Conservation (phyloP, 768 basidiomycete species). For the Tulasnella sp. region DNA sequence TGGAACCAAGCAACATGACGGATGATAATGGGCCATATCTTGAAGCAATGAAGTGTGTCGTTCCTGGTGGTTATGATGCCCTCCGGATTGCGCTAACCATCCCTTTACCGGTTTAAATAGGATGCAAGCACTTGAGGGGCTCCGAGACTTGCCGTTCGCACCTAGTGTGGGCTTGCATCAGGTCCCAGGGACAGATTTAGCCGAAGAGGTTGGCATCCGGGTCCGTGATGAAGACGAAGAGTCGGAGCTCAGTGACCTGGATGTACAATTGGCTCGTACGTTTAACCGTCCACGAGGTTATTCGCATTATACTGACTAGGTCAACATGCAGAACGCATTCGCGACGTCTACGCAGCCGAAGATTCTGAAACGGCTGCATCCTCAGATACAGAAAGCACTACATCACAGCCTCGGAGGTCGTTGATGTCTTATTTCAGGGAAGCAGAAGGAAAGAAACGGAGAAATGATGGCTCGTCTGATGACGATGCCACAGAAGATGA, state of each 20-base stretch:
- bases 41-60: conserved; percentile 67
- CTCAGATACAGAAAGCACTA: conserved; percentile 18
- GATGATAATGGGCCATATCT: conserved; percentile 81
- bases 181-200: conserved; percentile 68
- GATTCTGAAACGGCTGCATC: conserved; percentile 11
- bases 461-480: conserved; percentile 16
- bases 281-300: neutral
- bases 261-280: conserved; percentile 41
- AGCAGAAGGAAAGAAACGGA: neutral
- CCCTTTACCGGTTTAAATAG: conserved; percentile 35
- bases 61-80: conserved; percentile 7
- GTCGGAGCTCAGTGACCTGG: conserved; percentile 39
- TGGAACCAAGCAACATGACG: conserved; percentile 89
- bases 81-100: conserved; percentile 41
- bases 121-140: conserved; percentile 44
- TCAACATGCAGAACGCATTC: conserved; percentile 13
- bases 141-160: conserved; percentile 61
- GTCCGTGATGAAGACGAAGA: conserved; percentile 40
- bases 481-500: conserved; percentile 12
- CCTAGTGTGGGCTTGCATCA: conserved; percentile 86
- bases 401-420: neutral
- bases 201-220: conserved; percentile 33
- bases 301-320: neutral
- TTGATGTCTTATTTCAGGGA: conserved; percentile 26
- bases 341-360: conserved; percentile 6